phyloP scores from a whole-genome alignment of 805 yeast species.

The Sungouiella blattae region DNA sequence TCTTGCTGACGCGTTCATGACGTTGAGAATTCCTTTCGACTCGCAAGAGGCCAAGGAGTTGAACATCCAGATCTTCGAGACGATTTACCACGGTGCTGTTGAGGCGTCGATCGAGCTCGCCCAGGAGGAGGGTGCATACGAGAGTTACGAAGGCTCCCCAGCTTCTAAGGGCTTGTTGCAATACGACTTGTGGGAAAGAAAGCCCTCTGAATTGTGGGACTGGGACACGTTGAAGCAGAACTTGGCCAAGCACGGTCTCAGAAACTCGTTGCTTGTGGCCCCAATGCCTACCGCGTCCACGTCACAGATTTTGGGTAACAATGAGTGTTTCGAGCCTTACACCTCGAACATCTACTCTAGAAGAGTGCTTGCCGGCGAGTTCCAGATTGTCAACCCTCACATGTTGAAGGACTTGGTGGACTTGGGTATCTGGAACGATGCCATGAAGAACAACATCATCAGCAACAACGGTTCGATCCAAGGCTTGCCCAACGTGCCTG shows the following conservation, averaged over 20 bases:
- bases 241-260: slow-evolving; percentile 47
- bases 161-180: slow-evolving; percentile 57
- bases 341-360: slow-evolving; percentile 61
- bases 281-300: slow-evolving; percentile 71
- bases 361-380: slow-evolving; percentile 62
- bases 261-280: slow-evolving; percentile 59
- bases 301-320: slow-evolving; percentile 58
- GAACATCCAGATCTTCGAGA: slow-evolving; percentile 58
- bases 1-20: slow-evolving; percentile 56
- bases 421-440: slow-evolving; percentile 55
- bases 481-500: slow-evolving; percentile 51
- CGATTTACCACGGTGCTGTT: slow-evolving; percentile 57
- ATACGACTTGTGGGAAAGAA: slow-evolving; percentile 56
- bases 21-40: slow-evolving; percentile 54
- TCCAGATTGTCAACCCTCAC: slow-evolving; percentile 60
- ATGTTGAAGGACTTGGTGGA: slow-evolving; percentile 56
- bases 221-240: slow-evolving; percentile 54
- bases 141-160: slow-evolving; percentile 53
- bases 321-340: slow-evolving; percentile 62
- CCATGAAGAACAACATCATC: slow-evolving; percentile 55
- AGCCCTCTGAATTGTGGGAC: slow-evolving; percentile 56
- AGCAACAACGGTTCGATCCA: slow-evolving; percentile 58
- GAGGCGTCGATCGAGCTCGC: slow-evolving; percentile 58
- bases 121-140: slow-evolving; percentile 47
- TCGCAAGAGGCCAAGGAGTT: slow-evolving; percentile 54